Percentiles rank a stretch among this genome's conserved stretches.
Conservation (phyloP, 768 basidiomycete genomes). For the Agaricus sinodeliciosus region DNA sequence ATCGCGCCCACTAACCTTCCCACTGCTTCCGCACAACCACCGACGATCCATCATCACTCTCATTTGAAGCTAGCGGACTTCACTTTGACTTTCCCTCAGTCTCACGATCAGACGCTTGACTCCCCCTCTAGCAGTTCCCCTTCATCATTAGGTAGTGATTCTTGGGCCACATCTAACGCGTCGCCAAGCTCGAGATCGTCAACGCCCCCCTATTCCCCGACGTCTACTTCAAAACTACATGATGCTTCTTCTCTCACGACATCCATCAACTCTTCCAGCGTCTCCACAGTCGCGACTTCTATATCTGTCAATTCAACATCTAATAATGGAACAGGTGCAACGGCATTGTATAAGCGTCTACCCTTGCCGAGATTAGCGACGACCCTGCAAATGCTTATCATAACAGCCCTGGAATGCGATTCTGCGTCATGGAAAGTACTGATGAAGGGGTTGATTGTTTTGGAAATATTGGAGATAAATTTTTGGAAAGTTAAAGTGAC, state of each 20-base stretch:
- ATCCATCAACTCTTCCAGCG: background rate
- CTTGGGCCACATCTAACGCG: background rate
- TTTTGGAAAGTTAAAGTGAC: slow-evolving; percentile 29
- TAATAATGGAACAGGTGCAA: background rate
- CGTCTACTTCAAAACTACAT: background rate
- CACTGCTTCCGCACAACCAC: slow-evolving; percentile 1
- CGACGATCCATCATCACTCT: slow-evolving; percentile 1
- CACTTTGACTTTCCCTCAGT: background rate
- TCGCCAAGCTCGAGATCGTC: background rate
- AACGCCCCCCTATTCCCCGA: slow-evolving; percentile 3
- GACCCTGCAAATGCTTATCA: slow-evolving; percentile 27
- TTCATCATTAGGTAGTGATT: background rate
- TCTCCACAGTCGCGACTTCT: slow-evolving; percentile 1
- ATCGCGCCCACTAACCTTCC: slow-evolving; percentile 18
- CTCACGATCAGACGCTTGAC: background rate
- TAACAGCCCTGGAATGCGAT: slow-evolving; percentile 38
- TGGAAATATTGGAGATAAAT: slow-evolving; percentile 37
- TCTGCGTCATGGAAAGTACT: slow-evolving; percentile 26
- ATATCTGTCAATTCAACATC: slow-evolving; percentile 3
- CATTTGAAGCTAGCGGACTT: background rate
- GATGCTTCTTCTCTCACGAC: slow-evolving; percentile 1
- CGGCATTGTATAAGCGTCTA: background rate
- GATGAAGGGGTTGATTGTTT: slow-evolving; percentile 24
- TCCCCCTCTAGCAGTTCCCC: background rate
- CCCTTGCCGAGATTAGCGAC: slow-evolving; percentile 5